Evolutionary conservation across 2,329 filamentous ascomycete species (phyloP).

Genomic region (Monosporascus sp.): DNA sequence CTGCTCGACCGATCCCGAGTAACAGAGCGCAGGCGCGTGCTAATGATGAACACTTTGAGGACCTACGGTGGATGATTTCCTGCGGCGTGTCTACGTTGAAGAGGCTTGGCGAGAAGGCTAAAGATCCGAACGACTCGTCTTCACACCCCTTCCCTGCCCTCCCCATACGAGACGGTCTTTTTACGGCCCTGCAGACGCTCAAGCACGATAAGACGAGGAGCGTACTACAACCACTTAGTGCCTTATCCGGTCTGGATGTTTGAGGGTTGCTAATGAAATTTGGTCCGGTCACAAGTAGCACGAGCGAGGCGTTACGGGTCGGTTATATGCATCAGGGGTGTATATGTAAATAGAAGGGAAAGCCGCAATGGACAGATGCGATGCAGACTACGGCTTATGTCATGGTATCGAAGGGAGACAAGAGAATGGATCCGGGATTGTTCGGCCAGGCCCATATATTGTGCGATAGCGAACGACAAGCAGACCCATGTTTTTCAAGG

Average conservation of each 20-base stretch:
- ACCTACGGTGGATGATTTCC: constrained; percentile 59
- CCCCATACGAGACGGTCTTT: constrained; percentile 61
- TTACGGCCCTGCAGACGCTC: constrained; percentile 59
- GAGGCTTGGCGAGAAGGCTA: constrained; percentile 62
- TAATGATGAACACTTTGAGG: constrained; percentile 31
- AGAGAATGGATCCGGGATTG: no score
- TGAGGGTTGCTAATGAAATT: constrained; percentile 9
- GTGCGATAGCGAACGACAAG: no score
- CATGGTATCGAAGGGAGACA: no score
- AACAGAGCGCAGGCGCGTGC: constrained; percentile 30
- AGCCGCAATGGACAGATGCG: no score
- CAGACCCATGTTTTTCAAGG: no score
- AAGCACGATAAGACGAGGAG: constrained; percentile 56
- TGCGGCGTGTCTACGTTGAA: constrained; percentile 65
- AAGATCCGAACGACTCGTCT: constrained; percentile 47
- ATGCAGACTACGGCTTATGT: no score
- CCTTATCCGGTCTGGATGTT: constrained; percentile 44
- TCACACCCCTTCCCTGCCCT: constrained; percentile 57
- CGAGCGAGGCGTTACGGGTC: no score
- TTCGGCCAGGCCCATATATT: no score
- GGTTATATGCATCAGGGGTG: no score
- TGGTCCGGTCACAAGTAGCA: no score
- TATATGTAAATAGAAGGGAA: no score
- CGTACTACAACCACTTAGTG: constrained; percentile 63
- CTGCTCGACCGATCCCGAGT: constrained; percentile 32